Evolutionary conservation across 2,329 filamentous ascomycete species (phyloP), one percentile per base, ranked within the genome.

Genomic region (Penicillium sp.): DNA sequence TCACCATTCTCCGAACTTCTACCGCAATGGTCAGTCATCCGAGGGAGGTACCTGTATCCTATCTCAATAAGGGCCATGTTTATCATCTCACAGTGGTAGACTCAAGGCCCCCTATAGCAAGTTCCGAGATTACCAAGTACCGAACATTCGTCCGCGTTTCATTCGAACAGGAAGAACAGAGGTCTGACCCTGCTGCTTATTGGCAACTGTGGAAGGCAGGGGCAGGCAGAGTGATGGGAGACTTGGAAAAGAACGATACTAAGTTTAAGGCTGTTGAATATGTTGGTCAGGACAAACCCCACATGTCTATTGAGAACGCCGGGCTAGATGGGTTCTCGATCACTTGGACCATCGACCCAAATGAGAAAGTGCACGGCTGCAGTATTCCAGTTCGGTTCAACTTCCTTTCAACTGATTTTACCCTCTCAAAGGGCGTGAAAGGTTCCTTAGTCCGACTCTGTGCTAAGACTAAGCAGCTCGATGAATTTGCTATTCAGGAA

Each of bases 371-470:
- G 68, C 81, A 86, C 4, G 90, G 95, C 63, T 91, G 90, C 68
- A 88, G 84, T 48, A 84, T 97, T 52, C 87, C 90, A 8, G 89
- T 96, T 13, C 88, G 91, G 36, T 96, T 97, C 80, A 97, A 97
- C 75, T 97, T 97, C 67, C 79, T 97, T 0, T 97, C 92, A 1
- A 97, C 92, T 13, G 92, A 97, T 68, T 97, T 97, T 69, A 96
- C 91, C 70, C 92, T 96, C 68, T 96, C 92, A n/a, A 97, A 97
- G 68, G 92, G 92, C 32, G 92, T 97, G 44, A 97, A 97, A 73
- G 92, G 92, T 24, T 96, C 96, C 56, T 91, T 92, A 0, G 91
- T 97, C 6, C 81, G 92, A 44, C 81, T 97, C 0, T 96, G 92
- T 71, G 86, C 91, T 17, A 97, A 97, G 73, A 97, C 92, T 0